Percentiles rank a stretch among this genome's conserved stretches.
Conservation (phyloP, 192 early-diverging fungal genomes). For the Entophlyctis luteolus region DNA sequence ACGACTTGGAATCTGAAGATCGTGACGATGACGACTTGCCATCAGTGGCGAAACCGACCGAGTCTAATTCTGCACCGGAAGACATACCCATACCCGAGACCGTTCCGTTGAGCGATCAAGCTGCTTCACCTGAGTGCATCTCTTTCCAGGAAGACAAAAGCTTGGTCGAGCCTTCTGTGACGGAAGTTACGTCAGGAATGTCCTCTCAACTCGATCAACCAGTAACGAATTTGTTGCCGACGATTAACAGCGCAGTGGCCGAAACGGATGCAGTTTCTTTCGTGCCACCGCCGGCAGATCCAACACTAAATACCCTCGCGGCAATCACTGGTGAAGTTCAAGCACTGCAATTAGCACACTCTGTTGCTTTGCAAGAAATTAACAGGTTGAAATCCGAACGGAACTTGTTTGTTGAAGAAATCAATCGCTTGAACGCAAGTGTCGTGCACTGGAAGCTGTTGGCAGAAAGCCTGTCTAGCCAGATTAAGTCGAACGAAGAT, state of each 20-base stretch:
- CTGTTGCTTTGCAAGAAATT: not conserved
- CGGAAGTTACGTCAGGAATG: no score
- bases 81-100: not conserved
- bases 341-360: not conserved
- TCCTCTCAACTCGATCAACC: no score
- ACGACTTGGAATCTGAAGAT: not conserved
- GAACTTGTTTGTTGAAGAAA: conserved; percentile 7
- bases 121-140: not conserved
- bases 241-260: no score
- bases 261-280: no score
- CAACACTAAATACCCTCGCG: no score
- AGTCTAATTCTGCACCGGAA: not conserved
- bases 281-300: no score
- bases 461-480: not conserved
- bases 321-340: not conserved
- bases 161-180: no score
- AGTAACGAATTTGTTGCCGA: no score
- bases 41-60: not conserved
- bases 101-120: not conserved
- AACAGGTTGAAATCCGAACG: not conserved
- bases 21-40: not conserved
- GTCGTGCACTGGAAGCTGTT: conserved; percentile 5
- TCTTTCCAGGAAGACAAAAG: no score
- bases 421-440: conserved; percentile 1
- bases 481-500: conserved; percentile 4